phyloP scores from a whole-genome alignment of 371 early-diverging fungal genomes.

The Mortierella sp. region DNA sequence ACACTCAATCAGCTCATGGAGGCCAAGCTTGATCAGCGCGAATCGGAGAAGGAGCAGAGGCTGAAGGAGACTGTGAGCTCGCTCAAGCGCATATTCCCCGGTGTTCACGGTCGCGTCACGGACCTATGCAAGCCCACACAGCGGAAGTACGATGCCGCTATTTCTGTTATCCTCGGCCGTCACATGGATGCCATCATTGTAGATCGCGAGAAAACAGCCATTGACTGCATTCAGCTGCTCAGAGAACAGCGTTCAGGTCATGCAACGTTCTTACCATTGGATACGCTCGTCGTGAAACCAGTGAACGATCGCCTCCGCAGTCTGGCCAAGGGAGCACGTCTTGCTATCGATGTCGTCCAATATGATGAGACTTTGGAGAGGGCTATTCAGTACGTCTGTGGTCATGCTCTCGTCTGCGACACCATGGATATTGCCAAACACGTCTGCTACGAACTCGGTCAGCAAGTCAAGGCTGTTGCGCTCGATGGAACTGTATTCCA shows the following conservation, averaged over 20 bases:
- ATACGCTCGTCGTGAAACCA: constrained; percentile 77
- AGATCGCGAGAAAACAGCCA: constrained; percentile 79
- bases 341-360: constrained; percentile 90
- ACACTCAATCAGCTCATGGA: constrained; percentile 79
- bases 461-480: constrained; percentile 92
- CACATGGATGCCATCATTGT: constrained; percentile 87
- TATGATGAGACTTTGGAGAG: constrained; percentile 82
- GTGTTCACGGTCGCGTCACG: constrained; percentile 92
- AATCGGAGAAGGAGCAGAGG: constrained; percentile 81
- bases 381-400: constrained; percentile 91
- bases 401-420: constrained; percentile 91
- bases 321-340: constrained; percentile 78
- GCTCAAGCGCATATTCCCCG: constrained; percentile 86
- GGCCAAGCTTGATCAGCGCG: constrained; percentile 84
- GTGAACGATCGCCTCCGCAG: constrained; percentile 86
- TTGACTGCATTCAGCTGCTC: constrained; percentile 85
- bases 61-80: constrained; percentile 81
- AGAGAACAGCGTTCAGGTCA: constrained; percentile 93
- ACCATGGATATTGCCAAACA: constrained; percentile 84
- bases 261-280: constrained; percentile 96
- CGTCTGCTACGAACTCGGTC: constrained; percentile 82
- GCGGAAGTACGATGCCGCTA: constrained; percentile 90
- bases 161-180: constrained; percentile 82
- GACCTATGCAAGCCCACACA: constrained; percentile 96
- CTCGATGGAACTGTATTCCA: constrained; percentile 96